Percentiles rank a stretch among this genome's conserved stretches.
phyloP scores from a whole-genome alignment of 2,329 filamentous ascomycete species.

The Neophaeococcomyces aloes region DNA sequence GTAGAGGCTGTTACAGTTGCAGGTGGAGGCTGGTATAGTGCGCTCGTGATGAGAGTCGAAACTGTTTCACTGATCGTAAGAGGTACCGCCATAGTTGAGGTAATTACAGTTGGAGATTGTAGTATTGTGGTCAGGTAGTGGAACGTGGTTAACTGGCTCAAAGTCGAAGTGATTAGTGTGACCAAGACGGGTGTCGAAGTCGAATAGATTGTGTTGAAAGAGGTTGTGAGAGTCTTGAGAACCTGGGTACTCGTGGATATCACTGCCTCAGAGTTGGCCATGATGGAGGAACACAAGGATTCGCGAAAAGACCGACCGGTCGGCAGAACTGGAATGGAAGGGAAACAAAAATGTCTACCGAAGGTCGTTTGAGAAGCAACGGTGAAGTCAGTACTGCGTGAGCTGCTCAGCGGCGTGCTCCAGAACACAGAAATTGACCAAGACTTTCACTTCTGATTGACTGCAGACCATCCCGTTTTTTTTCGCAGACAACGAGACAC shows the following conservation, averaged over 20 bases:
- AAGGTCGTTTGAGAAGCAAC: too few relatives aligned
- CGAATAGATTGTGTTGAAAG: constrained; percentile 6
- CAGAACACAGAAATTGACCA: too few relatives aligned
- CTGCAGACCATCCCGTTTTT: too few relatives aligned
- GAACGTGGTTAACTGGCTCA: not conserved
- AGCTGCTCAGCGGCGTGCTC: too few relatives aligned
- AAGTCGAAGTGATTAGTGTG: not conserved
- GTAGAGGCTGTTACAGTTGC: not conserved
- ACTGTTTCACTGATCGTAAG: constrained; percentile 2
- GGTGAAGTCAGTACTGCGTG: too few relatives aligned
- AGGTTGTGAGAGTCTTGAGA: not conserved
- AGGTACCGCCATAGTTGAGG: constrained; percentile 2
- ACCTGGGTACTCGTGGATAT: constrained; percentile 1
- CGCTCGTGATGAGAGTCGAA: constrained; percentile 3
- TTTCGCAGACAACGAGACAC: too few relatives aligned
- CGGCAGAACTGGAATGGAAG: too few relatives aligned
- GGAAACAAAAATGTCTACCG: too few relatives aligned
- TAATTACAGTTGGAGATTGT: constrained; percentile 1
- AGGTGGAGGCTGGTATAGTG: not conserved
- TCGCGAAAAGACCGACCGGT: too few relatives aligned
- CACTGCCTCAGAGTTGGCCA: constrained; percentile 1
- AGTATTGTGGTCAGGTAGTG: not conserved
- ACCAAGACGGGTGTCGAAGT: constrained; percentile 3
- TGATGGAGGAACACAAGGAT: not conserved
- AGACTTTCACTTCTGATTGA: too few relatives aligned